Percentiles rank a stretch among this genome's conserved stretches.
Conservation (phyloP, 306 rosid species). For the Trifolium fragiferum region DNA sequence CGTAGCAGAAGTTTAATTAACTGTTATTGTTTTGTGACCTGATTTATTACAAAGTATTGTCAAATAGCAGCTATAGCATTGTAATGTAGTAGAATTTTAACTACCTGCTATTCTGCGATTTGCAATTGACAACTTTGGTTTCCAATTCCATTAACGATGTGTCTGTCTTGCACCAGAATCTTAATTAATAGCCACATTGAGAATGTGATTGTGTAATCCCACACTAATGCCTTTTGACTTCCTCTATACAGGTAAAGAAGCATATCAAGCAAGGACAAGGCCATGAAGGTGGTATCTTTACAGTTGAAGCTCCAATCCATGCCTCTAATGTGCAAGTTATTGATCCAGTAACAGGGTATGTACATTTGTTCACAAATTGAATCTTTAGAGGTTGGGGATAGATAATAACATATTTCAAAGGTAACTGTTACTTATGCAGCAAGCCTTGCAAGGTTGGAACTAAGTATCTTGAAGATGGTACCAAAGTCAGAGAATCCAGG, state of each 20-base stretch:
- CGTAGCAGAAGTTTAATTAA: background rate
- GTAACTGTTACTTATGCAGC: constrained; percentile 55
- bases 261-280: constrained; percentile 98
- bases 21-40: background rate
- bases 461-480: constrained; percentile 93
- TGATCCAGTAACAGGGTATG: constrained; percentile 88
- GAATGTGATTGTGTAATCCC: constrained; percentile 12
- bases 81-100: background rate
- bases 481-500: constrained; percentile 86
- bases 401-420: background rate
- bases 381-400: constrained; percentile 28
- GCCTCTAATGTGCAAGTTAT: constrained; percentile 84
- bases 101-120: background rate
- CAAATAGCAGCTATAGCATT: background rate
- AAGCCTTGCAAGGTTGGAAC: constrained; percentile 83
- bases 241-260: constrained; percentile 69
- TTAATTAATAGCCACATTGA: constrained; percentile 8
- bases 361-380: background rate
- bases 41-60: background rate
- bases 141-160: background rate
- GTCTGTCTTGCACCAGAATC: background rate
- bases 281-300: constrained; percentile 93
- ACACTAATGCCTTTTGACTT: constrained; percentile 3
- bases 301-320: constrained; percentile 94
- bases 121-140: background rate